Base-by-base conservation (phyloP, 306 rosid species). In the Cotoneaster glaucophyllus region DNA sequence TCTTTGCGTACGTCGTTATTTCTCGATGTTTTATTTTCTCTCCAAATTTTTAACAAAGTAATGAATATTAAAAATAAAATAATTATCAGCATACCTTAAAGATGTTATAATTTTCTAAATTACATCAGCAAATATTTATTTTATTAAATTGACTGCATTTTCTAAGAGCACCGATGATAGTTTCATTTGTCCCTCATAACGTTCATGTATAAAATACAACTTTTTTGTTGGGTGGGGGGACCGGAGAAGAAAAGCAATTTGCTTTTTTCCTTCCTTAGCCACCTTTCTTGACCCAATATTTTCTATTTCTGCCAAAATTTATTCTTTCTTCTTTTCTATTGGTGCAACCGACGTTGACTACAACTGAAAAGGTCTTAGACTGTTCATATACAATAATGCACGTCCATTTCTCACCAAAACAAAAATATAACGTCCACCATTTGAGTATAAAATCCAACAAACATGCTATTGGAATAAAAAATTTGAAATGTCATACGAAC, bases 251-350 rank as follows among this genome's bases (percentile, higher is more conserved):
- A 63, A 32, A 14, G 57, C 67, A 73, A 32, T 48, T 41, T 68
- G 63, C 32, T 64, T 72, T 41, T 44, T 48, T 66, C 59, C 53
- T 67, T 24, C 54, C 25, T 34, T 50, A 73, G 69, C 87, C 85
- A 44, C 89, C 58, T 66, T 83, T 78, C 14, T 85, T 85, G 87
- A 87, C 89, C 89, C 26, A 14, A 39, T 69, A 44, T 4, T 53
- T 19, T 50, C 43, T 18, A 29, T 26, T 74, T 34, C 22, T 11
- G 67, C 62, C 5, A 14, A 31, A 13, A 24, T n/a, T 4, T 0
- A 22, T 1, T 12, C 1, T 54, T 29, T 48, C 54, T 48, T 48
- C 8, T 28, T 43, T 29, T 22, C 21, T 22, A 10, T 24, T 61
- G 65, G 29, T 70, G 77, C 58, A 64, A 70, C 70, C 5, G 11